phyloP scores from a whole-genome alignment of 1,284 basidiomycete species.

The Fereydounia khargensis region DNA sequence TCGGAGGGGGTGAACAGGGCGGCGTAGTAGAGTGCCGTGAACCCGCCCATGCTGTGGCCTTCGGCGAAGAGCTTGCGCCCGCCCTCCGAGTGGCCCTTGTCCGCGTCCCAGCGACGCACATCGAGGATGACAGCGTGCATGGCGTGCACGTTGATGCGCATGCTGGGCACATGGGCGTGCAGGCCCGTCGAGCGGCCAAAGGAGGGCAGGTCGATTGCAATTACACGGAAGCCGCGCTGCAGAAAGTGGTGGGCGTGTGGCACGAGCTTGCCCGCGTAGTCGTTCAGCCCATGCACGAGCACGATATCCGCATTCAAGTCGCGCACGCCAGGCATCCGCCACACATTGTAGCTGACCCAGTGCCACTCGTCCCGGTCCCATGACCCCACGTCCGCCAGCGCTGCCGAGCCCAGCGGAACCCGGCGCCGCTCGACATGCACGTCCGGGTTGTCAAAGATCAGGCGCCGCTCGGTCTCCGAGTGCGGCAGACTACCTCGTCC shows the following conservation, averaged over 20 bases:
- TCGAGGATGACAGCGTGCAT: conserved; percentile 61
- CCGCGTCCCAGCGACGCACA: conserved; percentile 45
- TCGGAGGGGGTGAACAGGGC: conserved; percentile 47
- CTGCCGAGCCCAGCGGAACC: conserved; percentile 29
- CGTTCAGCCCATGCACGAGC: conserved; percentile 52
- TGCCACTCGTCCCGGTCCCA: conserved; percentile 25
- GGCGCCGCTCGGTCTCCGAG: conserved; percentile 26
- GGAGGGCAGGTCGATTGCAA: conserved; percentile 61
- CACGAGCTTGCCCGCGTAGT: conserved; percentile 55
- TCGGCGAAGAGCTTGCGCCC: conserved; percentile 57
- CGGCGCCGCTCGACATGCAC: conserved; percentile 38
- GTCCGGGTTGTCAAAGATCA: conserved; percentile 51
- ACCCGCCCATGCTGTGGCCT: conserved; percentile 60
- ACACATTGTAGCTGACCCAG: conserved; percentile 49
- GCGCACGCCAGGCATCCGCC: conserved; percentile 31
- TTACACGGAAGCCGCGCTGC: conserved; percentile 61
- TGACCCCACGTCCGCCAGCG: conserved; percentile 22
- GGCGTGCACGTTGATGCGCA: conserved; percentile 59
- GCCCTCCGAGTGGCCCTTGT: conserved; percentile 12
- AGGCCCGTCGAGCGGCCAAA: conserved; percentile 59
- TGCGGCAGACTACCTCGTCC: conserved; percentile 43
- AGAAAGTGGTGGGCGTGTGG: conserved; percentile 60
- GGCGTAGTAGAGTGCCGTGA: conserved; percentile 57
- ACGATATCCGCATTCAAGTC: conserved; percentile 43
- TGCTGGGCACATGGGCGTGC: conserved; percentile 60